Evolutionary conservation across 768 basidiomycete genomes (phyloP).

Genomic region (Mycena vulgaris): DNA sequence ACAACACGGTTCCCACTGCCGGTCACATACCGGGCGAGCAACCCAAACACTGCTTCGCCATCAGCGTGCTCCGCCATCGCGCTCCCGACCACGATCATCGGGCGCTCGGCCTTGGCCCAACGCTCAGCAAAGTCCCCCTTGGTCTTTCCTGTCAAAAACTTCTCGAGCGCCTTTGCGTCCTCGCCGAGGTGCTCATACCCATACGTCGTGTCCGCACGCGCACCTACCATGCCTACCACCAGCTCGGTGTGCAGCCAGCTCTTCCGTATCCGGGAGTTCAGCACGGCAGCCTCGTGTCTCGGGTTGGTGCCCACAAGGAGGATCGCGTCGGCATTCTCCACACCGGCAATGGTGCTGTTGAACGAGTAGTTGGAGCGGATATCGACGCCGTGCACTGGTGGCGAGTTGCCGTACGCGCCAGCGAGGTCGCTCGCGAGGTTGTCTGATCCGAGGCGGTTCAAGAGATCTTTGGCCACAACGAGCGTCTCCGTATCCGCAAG

Average conservation of each 20-base stretch:
- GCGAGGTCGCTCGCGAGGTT: conserved; percentile 88
- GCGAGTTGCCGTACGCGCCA: conserved; percentile 65
- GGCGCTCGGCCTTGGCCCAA: conserved; percentile 89
- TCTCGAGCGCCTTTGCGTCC: conserved; percentile 79
- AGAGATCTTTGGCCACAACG: conserved; percentile 92
- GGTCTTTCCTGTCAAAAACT: conserved; percentile 78
- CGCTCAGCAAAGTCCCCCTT: conserved; percentile 81
- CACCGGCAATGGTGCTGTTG: conserved; percentile 91
- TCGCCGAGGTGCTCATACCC: conserved; percentile 93
- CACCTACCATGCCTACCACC: conserved; percentile 92
- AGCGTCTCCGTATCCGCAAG: conserved; percentile 95
- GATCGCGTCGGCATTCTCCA: conserved; percentile 93
- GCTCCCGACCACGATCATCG: conserved; percentile 94
- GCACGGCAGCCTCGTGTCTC: conserved; percentile 95
- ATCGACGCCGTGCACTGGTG: conserved; percentile 88
- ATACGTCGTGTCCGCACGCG: conserved; percentile 92
- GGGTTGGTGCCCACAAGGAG: conserved; percentile 97
- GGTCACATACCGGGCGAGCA: conserved; percentile 85
- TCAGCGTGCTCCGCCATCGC: conserved; percentile 89
- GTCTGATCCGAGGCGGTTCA: conserved; percentile 95
- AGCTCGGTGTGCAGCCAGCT: conserved; percentile 91
- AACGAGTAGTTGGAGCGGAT: conserved; percentile 97
- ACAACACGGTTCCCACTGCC: conserved; percentile 81
- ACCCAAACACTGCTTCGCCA: conserved; percentile 82
- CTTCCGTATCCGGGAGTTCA: conserved; percentile 97